Base-by-base conservation (phyloP, 805 yeast genomes). In the Barnettozyma wickerhamii region DNA sequence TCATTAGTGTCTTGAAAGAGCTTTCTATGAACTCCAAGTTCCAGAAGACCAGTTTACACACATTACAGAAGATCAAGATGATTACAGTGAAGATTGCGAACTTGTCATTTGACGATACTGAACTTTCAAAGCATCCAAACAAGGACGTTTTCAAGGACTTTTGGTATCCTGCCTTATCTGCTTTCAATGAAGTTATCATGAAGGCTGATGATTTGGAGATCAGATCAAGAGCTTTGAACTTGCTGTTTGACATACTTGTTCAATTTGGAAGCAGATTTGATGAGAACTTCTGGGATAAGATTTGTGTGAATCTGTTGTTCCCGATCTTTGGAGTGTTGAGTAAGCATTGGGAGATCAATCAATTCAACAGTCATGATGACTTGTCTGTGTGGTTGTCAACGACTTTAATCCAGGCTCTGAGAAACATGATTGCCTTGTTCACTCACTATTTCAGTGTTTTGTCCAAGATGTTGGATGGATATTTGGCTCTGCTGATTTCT, bases 311-410 rank as follows among this genome's bases (percentile, higher is more conserved):
- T 50, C 69, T 93, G 40, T 64, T 93, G 45, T 89, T 91, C 72
- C 99, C 98, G 3, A 88, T 93, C 14, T 93, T 93, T 63, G 79
- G 80, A 15, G 84, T 88, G 6, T 70, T 93, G 50, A 77, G 83
- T 38, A 75, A 76, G 31, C 84, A 81, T 54, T 85, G 93, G 81
- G 84, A 80, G 49, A 73, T 82, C 42, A 75, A 75, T 45, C 77
- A 78, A 43, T 78, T 75, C 48, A 77, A 75, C 49, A 75, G 74
- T 39, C 85, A 81, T 51, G 99, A 91, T 60, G 95, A 85, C 46
- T 63, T 88, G 51, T 86, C 96, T 35, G 95, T 95, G 12, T 93
- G 99, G 99, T 67, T 93, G 35, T 88, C 96, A 0, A 90, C 99
- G 0, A 93, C 99, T 1, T 74, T 93, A 62, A 89, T 95, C 48